Conservation (phyloP, 768 basidiomycete species). For the Boletus sp. region DNA sequence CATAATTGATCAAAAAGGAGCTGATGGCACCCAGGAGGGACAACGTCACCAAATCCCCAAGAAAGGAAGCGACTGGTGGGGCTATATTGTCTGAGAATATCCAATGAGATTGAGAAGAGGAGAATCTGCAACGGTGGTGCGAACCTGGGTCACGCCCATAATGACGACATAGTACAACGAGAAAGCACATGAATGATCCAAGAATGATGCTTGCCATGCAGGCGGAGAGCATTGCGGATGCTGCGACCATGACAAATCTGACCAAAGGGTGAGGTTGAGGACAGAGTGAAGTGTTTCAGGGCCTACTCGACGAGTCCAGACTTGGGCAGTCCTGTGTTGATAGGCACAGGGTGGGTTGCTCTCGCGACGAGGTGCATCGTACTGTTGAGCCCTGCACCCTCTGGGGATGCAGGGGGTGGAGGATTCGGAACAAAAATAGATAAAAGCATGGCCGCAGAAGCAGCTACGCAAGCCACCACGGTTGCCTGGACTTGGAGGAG, state of each 20-base stretch:
- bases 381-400: conserved; percentile 8
- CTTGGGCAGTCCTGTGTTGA: conserved; percentile 31
- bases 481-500: conserved; percentile 93
- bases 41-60: conserved; percentile 92
- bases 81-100: conserved; percentile 81
- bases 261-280: conserved; percentile 7
- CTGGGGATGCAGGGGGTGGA: conserved; percentile 6
- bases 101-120: neutral
- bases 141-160: conserved; percentile 82
- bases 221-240: conserved; percentile 78
- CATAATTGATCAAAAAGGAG: conserved; percentile 61
- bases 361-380: conserved; percentile 11
- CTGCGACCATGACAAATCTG: conserved; percentile 76
- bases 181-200: conserved; percentile 88
- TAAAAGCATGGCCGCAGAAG: conserved; percentile 70
- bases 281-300: neutral
- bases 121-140: conserved; percentile 8
- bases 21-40: conserved; percentile 77
- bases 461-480: conserved; percentile 84
- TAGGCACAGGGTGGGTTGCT: conserved; percentile 25
- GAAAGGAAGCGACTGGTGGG: conserved; percentile 87
- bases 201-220: conserved; percentile 74
- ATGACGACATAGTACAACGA: conserved; percentile 76
- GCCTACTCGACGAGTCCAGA: conserved; percentile 42
- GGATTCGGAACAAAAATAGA: conserved; percentile 56